These are phyloP conservation scores for Petunia hybrid DNA, from an alignment of 305 asterid genomes.

Conservation along the genomic window DNA sequence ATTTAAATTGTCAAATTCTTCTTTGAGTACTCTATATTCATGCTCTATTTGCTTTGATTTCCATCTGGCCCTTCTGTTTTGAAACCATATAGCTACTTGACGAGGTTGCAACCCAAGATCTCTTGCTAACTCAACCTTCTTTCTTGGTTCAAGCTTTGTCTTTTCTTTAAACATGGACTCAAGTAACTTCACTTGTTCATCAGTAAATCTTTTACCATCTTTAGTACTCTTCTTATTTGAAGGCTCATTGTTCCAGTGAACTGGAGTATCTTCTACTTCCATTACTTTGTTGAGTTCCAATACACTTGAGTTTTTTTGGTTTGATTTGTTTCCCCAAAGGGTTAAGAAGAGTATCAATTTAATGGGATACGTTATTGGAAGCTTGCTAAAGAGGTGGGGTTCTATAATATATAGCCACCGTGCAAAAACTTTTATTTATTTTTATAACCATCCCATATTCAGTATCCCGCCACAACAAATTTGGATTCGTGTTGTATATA, in stretches of 20 bases:
- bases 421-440: neutral
- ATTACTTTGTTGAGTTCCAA: slow-evolving; percentile 10
- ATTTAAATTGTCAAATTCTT: slow-evolving; percentile 52
- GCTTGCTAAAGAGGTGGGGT: neutral
- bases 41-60: slow-evolving; percentile 77
- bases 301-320: neutral
- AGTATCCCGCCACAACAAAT: too few species aligned
- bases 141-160: slow-evolving; percentile 69
- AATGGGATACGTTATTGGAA: neutral
- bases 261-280: slow-evolving; percentile 18
- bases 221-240: slow-evolving; percentile 42
- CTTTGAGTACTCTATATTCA: slow-evolving; percentile 59
- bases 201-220: slow-evolving; percentile 61
- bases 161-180: slow-evolving; percentile 67
- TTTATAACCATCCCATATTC: too few species aligned
- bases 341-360: neutral
- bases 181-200: slow-evolving; percentile 67
- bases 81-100: slow-evolving; percentile 95
- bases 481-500: too few species aligned
- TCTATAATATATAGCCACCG: neutral
- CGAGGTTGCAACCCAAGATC: slow-evolving; percentile 82
- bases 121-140: slow-evolving; percentile 65
- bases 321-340: neutral
- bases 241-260: neutral
- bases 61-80: slow-evolving; percentile 89